Base-by-base conservation (phyloP, 805 yeast genomes). In the Candida coquimbonensis region DNA sequence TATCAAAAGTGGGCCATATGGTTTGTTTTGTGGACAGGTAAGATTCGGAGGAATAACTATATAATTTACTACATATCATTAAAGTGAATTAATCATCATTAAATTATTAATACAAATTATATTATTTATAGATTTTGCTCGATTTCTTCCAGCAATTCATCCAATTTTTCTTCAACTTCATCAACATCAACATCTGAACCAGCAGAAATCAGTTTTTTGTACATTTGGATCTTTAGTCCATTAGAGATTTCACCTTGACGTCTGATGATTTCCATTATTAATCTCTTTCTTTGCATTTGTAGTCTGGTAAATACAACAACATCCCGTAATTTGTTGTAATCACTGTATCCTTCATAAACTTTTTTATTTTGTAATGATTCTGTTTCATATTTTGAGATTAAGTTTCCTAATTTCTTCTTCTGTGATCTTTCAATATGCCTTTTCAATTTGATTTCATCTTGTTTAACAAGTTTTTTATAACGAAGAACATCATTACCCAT, bases 131-230 rank as follows among this genome's bases (percentile, higher is more conserved):
- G 3, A 12, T 26, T 19, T 3, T 39, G 40, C 31, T 57, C 59
- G 36, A 59, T 54, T 39, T 57, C 60, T n/a, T 63, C 53, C 38
- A 67, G 67, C 40, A 83, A 78, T 8, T 81, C 83, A 56, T 81
- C 83, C 43, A 83, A 67, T 50, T 81, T 75, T 39, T 74, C 76
- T 57, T 82, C 87, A 36, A 84, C 84, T 53, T 83, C 86, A 51
- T 76, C 77, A 21, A 80, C 73, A 11, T 77, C 77, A 46, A 85
- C 74, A 38, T 80, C 87, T 41, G 89, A 81, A 51, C 87, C 77
- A 43, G 77, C 73, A 45, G 87, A 75, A 40, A 84, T 81, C 59
- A 84, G 70, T 53, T 80, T 74, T 51, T 87, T 68, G 65, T 83
- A 85, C 54, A 81, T 80, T 55, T 77, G 78, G 65, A 83, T 80